Base-by-base conservation (phyloP, 148 eudicot species). In the Simmondsia chinensis region DNA sequence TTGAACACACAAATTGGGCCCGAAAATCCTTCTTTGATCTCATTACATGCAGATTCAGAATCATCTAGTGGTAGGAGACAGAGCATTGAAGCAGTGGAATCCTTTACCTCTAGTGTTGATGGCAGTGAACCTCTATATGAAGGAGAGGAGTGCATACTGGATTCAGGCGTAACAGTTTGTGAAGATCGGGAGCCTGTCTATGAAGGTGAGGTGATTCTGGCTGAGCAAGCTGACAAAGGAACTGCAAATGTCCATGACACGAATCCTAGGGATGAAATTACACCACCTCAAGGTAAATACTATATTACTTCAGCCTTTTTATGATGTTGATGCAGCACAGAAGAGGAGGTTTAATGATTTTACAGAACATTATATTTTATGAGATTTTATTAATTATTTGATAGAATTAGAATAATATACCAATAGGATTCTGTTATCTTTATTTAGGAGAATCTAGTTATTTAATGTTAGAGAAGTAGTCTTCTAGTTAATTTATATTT, bases 141-240 rank as follows among this genome's bases (percentile, higher is more conserved):
- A 79, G 97, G 97, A 28, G 97, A 89, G 63, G 97, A 89, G 53
- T 59, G 84, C 70, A 81, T 89, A 64, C 43, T 69, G 59, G 95
- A 81, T 52, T 64, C 80, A 35, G 60, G 45, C 35, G 39, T 64
- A 55, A 31, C 34, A 40, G 30, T 44, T 54, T 62, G 55, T 48
- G 72, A 66, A 63, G 69, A 65, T 50, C 65, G 55, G 39, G 97
- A 89, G 46, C 93, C 97, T 52, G 49, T 81, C 21, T 89, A 89
- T 72, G 97, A 89, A 71, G 95, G 95, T 7, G 95, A 89, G 69
- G 79, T 65, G 48, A 65, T 76, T 54, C 78, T 81, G 61, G 95
- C 93, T 0, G 74, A 76, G 38, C 93, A 76, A 63, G 85, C 63
- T 60, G 85, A 74, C 36, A 53, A 33, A 52, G 56, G 43, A 21